Percentiles rank a stretch among this genome's conserved stretches.
Evolutionary conservation across 140 eudicot species (phyloP).

Genomic region (Cichorium intybus): DNA sequence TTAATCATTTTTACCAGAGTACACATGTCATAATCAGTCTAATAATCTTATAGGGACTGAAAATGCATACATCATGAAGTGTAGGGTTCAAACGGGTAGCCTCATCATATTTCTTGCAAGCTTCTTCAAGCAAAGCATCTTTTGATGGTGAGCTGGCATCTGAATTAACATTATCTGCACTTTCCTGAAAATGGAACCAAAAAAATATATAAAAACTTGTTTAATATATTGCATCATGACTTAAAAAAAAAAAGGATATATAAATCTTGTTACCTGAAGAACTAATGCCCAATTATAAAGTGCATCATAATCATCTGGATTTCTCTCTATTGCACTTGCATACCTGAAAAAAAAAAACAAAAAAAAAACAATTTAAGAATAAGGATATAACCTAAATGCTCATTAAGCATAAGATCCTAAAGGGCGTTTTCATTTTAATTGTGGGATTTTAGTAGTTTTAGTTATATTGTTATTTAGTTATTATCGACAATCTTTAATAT

Average conservation of each 20-base stretch:
- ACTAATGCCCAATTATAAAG: slow-evolving; percentile 96
- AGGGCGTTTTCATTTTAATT: too few species aligned
- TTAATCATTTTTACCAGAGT: not conserved
- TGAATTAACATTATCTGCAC: slow-evolving; percentile 91
- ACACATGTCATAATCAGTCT: not conserved
- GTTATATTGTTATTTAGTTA: too few species aligned
- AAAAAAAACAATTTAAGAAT: not conserved
- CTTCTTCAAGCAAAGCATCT: slow-evolving; percentile 95
- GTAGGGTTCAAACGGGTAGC: slow-evolving; percentile 92
- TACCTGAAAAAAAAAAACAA: slow-evolving; percentile 39
- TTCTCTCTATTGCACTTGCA: slow-evolving; percentile 87
- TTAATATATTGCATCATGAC: not conserved
- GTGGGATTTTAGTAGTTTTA: too few species aligned
- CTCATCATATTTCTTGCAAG: slow-evolving; percentile 85
- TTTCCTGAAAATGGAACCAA: slow-evolving; percentile 53
- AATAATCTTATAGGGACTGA: not conserved
- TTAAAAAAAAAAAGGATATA: not conserved
- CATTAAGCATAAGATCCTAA: not conserved
- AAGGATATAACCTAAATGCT: not conserved
- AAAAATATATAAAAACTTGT: not conserved
- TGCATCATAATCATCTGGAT: slow-evolving; percentile 92
- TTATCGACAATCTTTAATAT: too few species aligned
- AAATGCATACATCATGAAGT: slow-evolving; percentile 77
- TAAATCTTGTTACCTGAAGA: slow-evolving; percentile 63
- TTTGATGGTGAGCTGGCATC: slow-evolving; percentile 84